Base-by-base conservation (phyloP, 2,329 filamentous ascomycete species). In the Neonectria ditissima region DNA sequence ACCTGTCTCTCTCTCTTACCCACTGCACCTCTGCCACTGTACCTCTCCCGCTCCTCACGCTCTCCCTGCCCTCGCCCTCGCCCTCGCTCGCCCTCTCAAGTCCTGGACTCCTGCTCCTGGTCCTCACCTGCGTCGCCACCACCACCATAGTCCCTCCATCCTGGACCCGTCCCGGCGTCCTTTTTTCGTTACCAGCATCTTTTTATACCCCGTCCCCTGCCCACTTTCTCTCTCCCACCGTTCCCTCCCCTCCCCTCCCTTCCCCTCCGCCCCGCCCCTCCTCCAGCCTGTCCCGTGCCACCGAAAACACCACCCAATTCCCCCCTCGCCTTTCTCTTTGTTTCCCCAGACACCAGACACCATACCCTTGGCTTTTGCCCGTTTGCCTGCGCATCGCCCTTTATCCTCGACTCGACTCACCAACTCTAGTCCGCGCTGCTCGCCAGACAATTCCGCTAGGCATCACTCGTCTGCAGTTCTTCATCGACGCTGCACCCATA, bases 311-410 rank as follows among this genome's bases (percentile, higher is more conserved):
- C 68, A 72, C 63, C 71, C 65, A 73, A 64, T 72, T 69, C 69
- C 64, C n/a, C 69, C 69, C 68, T 73, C 71, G 71, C 56, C 71
- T 73, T 73, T 72, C 69, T 73, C 71, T 73, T 73, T 73, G 71
- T 73, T 73, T 73, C 71, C 71, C 71, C 71, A 73, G 71, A 73
- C 24, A 26, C 71, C 71, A 73, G 71, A 73, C 24, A 26, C 24
- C 24, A 26, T 73, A 73, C 71, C 71, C 69, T 73, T 72, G 69
- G 68, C 69, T 65, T 63, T 51, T 70, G 65, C 63, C 66, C 70
- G 67, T 66, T 73, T 67, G 57, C 61, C 68, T 67, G 59, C 63
- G 62, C 69, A 65, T 65, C 65, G 61, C 69, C 60, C 62, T 63
- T 56, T 62, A 59, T 59, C 66, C 47, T 70, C 66, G 57, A 71